Evolutionary conservation across 805 yeast species (phyloP), one percentile per base, ranked within the genome.

Genomic region (Metschnikowia vanudenii): DNA sequence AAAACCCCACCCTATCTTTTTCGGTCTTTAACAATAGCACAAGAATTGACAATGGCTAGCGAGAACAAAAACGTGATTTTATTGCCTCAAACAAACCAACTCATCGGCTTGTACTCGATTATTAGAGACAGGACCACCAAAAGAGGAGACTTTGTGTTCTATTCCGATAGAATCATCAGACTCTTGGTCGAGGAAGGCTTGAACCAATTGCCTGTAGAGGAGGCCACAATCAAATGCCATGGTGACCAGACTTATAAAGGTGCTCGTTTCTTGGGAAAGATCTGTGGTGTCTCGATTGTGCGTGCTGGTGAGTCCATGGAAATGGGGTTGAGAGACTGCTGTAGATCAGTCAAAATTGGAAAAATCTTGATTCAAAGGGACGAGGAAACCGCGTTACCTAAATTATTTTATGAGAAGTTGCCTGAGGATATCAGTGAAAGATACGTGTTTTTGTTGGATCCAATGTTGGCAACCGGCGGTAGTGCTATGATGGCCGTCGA

Each of bases 301-400:
- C 80, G 99, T 64, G 99, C 99, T 4, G 99, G 99, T 55, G 99
- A 94, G 68, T 85, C 96, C 37, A 94, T 94, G 99, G 99, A 94
- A 69, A 96, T 89, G 76, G 99, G 98, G 29, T 75, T 94, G 54
- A 82, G 99, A 66, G 98, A 92, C 65, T 92, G 99, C 69, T 90
- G 98, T 66, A 80, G 99, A 55, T 85, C 96, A 10, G 99, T 94
- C 32, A 79, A 98, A 62, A 87, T 94, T 50, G 99, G 99, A 44
- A 94, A 94, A 74, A 92, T 94, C 57, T 75, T 94, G 62, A 94
- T 94, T 58, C 99, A 94, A 73, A 81, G 99, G 69, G 97, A 94
- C 62, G 99, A 94, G 70, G 99, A 94, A 69, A 94, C 98, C 20
- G 96, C 97, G 2, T 67, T 78, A 57, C 97, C 99, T 36, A 88